Evolutionary conservation across 192 early-diverging fungal genomes (phyloP), one percentile per base, ranked within the genome.

Genomic region (Dispira simplex): DNA sequence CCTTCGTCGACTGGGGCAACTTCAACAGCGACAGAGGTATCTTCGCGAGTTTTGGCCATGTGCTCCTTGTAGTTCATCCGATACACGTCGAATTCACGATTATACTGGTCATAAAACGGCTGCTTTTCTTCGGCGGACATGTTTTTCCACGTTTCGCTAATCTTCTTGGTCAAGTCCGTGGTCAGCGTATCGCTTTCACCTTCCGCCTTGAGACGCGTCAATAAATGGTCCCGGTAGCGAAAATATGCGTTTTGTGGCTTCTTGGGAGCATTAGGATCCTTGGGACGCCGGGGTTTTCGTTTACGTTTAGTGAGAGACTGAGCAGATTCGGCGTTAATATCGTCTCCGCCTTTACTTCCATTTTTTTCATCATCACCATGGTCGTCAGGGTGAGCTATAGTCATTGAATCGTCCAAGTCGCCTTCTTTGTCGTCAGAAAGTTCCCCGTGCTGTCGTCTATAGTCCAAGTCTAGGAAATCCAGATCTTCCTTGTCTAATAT

Each of bases 211-310:
- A 75, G 69, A 32, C 65, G 68, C 13, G 73, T 70, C 16, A 73
- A 69, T 67, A 73, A 73, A 44, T 66, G 68, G 69, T 78, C 73
- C 53, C 77, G 75, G 63, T 72, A 78, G 21, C 74, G 63, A 20
- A 78, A 73, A 65, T 75, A 78, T 0, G 77, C 77, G 44, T 78
- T 78, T 10, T 73, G 73, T 13, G 77, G 77, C 12, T 73, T 71
- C 57, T 69, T 70, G 11, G 77, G 77, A 10, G 73, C 73, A 46
- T 68, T 70, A 0, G 77, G 77, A 64, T 78, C 77, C 66, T 73
- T 75, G 6, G 71, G 70, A 13, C 27, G 23, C 18, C 23, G 66
- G 60, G 39, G 68, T 66, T 25, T 71, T 49, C 49, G 68, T 67
- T 62, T 62, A 20, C 46, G 44, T 39, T 58, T 58, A 16, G 18